Evolutionary conservation across 1,139 yeast species (phyloP).

Genomic region (Saccharomyces pastorianus): DNA sequence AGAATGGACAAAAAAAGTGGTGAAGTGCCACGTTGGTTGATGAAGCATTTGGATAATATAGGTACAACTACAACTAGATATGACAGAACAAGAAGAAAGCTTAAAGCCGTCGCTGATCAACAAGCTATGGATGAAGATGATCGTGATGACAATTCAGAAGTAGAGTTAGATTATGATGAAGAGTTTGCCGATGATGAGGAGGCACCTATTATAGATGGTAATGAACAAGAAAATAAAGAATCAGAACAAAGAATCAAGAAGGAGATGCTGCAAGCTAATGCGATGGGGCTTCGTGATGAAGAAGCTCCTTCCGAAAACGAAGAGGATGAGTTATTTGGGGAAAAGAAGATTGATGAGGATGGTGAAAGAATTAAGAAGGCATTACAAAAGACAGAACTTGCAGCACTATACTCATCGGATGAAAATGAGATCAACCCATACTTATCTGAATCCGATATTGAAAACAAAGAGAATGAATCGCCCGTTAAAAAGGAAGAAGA

Average conservation of each 20-base stretch:
- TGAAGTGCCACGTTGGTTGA: constrained; percentile 87
- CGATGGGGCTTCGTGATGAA: constrained; percentile 54
- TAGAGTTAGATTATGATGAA: constrained; percentile 89
- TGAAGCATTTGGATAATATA: constrained; percentile 77
- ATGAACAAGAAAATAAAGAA: constrained; percentile 88
- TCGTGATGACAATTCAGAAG: constrained; percentile 64
- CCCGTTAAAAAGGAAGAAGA: constrained; percentile 41
- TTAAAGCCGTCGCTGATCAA: constrained; percentile 49
- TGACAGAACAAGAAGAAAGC: constrained; percentile 39
- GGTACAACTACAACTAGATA: constrained; percentile 39
- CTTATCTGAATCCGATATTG: constrained; percentile 63
- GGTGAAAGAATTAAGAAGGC: constrained; percentile 82
- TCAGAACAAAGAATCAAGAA: constrained; percentile 81
- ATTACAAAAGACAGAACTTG: constrained; percentile 76
- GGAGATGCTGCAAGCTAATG: constrained; percentile 83
- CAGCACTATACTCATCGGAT: constrained; percentile 82
- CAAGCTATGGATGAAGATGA: constrained; percentile 35
- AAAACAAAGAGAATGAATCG: constrained; percentile 45
- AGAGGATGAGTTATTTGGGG: constrained; percentile 54
- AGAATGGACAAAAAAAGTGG: constrained; percentile 74
- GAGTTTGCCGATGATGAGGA: constrained; percentile 98
- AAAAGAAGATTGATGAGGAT: constrained; percentile 79
- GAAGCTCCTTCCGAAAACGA: constrained; percentile 46
- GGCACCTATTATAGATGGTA: constrained; percentile 95
- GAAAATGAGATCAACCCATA: constrained; percentile 73